Base-by-base conservation (phyloP, 2,329 filamentous ascomycete species). In the Xylaria sp. region DNA sequence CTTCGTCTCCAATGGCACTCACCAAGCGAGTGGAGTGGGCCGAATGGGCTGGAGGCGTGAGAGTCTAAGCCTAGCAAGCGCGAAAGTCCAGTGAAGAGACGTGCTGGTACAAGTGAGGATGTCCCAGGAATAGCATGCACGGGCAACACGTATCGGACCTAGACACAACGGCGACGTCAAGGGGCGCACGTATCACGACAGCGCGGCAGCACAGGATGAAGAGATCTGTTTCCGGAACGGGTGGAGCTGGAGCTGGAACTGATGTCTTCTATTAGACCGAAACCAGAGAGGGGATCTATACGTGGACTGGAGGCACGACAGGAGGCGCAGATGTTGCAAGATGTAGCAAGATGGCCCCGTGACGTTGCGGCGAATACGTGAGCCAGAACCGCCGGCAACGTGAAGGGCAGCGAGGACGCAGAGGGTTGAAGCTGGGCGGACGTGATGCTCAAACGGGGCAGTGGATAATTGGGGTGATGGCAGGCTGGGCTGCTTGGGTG, bases 1-100 rank as follows among this genome's bases (percentile, higher is more conserved):
- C 15, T 63, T 20, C 22, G 56, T 47, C 31, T 58, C 56, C 38
- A 58, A 66, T 66, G 45, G 36, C 50, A 66, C 39, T 55, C 56
- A 25, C 49, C 42, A 42, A 47, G n/a, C 17, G 10, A 36, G 55
- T 31, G 38, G 60, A 53, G 59, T 59, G 58, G 66, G 66, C 62
- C 57, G 29, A 50, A 61, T 39, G 29, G 59, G 42, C 54, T 55
- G 45, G 54, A 45, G 63, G 57, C 47, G 20, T 45, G 39, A 51
- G 15, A 42, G 47, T 53, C 55, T 66, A 45, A 56, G 45, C 60
- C 53, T 10, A 17, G 45, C 45, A 55, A 63, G 38, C 29, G 59
- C 44, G 51, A 66, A 61, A 47, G 51, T 33, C 45, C 27, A 54
- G 33, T 39, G 51, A 22, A 42, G n/a, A 31, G 47, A 44, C 31